Evolutionary conservation across 305 asterid species (phyloP).

Genomic region (Fraxinus dipetala): DNA sequence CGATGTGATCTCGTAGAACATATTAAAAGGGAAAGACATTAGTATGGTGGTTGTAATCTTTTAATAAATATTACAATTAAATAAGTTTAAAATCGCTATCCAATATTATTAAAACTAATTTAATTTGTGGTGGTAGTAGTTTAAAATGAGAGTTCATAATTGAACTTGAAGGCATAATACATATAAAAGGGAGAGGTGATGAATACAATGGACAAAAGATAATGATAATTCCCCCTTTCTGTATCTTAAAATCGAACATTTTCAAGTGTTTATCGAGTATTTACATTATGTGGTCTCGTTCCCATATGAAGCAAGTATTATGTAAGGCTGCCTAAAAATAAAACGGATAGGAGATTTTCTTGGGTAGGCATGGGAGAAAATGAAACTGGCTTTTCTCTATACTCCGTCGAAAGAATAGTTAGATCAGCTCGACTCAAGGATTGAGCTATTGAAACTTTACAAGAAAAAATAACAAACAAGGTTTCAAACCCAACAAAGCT

Average conservation of each 20-base stretch:
- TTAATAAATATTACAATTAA: neutral
- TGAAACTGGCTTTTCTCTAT: conserved; percentile 4
- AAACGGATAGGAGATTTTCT: conserved; percentile 5
- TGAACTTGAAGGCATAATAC: neutral
- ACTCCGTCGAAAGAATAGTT: conserved; percentile 15
- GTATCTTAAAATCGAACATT: conserved; percentile 29
- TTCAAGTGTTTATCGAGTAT: conserved; percentile 47
- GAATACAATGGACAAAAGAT: conserved; percentile 38
- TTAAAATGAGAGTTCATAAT: neutral
- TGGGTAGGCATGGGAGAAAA: conserved; percentile 4
- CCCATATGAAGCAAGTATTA: conserved; percentile 33
- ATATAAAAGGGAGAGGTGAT: conserved; percentile 15
- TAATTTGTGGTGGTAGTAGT: neutral
- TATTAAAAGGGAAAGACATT: neutral
- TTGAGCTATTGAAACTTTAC: neutral
- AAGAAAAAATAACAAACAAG: neutral
- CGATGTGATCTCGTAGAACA: neutral
- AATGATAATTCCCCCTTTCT: conserved; percentile 28
- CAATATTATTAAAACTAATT: neutral
- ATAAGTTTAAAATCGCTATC: neutral
- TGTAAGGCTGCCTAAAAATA: conserved; percentile 27
- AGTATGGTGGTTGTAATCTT: neutral
- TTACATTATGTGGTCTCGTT: conserved; percentile 55
- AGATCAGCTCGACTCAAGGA: neutral
- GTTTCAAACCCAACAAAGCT: neutral